Evolutionary conservation across 257 asterid species (phyloP), one percentile per base, ranked within the genome.

Genomic region (Phtheirospermum japonicum): DNA sequence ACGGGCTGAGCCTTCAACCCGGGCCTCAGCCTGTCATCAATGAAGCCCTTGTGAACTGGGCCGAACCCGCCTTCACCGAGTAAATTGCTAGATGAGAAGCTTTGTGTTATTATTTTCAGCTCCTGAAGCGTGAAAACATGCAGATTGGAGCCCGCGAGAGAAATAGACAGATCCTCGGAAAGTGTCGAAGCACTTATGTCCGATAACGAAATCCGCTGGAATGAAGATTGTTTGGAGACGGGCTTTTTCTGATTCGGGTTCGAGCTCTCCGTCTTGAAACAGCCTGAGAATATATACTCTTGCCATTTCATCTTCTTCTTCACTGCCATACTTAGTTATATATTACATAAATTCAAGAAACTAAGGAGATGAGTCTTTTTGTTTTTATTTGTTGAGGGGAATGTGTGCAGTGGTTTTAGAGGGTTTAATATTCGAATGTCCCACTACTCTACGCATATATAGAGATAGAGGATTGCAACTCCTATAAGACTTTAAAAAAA

Each of bases 11-110:
- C 97, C 71, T 84, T 92, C 58, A 92, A 66, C 0, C 90, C 90
- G 5, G 93, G 95, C 72, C 95, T 18, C 8, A 92, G 69, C 71
- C 82, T 84, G 45, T 92, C 97, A 42, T 92, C 98, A 19, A 92
- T 79, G 77, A 92, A 92, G 6, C 98, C 98, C 73, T 92, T 92
- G 49, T 92, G 95, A 5, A 92, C 98, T 7, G 98, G 97, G 4
- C 98, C 98, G 71, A 92, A 92, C 42, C 98, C 98, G 19, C 98
- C 98, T 28, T 86, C 95, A 0, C 98, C 98, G 0, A 92, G 85
- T 31, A 92, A 88, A 30, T 88, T 92, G 67, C 83, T 83, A 0
- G 84, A 63, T 3, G 98, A 88, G 71, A 84, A 92, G 62, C 52
- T 77, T 63, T 88, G 97, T 0, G 98, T 88, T 3, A 89, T 86